Base-by-base conservation (phyloP, 2,329 filamentous ascomycete genomes). In the Fusarium ambrosium region DNA sequence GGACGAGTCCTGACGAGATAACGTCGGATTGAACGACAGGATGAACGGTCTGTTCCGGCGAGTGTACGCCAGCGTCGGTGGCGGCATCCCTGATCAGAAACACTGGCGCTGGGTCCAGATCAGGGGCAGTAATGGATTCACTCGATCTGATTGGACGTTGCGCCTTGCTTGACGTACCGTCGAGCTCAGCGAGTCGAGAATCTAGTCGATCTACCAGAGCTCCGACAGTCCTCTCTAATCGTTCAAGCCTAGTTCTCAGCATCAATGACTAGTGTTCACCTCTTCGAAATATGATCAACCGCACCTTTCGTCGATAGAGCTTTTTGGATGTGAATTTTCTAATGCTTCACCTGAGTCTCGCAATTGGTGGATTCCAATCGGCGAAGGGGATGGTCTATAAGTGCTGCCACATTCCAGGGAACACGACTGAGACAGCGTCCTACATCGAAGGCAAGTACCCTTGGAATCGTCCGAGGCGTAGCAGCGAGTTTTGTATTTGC, bases 11-110 rank as follows among this genome's bases (percentile, higher is more conserved):
- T 6, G 67, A 48, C 1, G 78, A 73, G 1, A 80, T 76, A 4
- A 76, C 72, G 24, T 80, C 77, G 1, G 61, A 24, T 37, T 45
- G 55, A 9, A n/a, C 16, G 2, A 36, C 56, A 8, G 55, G 41
- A 5, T 32, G 48, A 32, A 2, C 24, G 16, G 27, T 14, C 9
- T 75, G 61, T 36, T 70, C 71, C 1, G 74, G 71, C 0, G 78
- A 75, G 16, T 71, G 67, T 5, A 80, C 71, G 11, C 74, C 77
- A 10, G 76, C 73, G 53, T 80, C 75, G 0, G 73, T 77, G 2
- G 76, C 78, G 20, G 78, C 79, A 51, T 81, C 78, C n/a, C 75
- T 65, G 36, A 81, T 80, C 2, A 81, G 18, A 20, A 80, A 65
- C 1, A 80, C 77, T 1, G 79, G 79, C 3, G 78, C 77, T 2